These are phyloP conservation scores for Henckelia pumila DNA, from an alignment of 257 asterid species.

Conservation along the genomic window DNA sequence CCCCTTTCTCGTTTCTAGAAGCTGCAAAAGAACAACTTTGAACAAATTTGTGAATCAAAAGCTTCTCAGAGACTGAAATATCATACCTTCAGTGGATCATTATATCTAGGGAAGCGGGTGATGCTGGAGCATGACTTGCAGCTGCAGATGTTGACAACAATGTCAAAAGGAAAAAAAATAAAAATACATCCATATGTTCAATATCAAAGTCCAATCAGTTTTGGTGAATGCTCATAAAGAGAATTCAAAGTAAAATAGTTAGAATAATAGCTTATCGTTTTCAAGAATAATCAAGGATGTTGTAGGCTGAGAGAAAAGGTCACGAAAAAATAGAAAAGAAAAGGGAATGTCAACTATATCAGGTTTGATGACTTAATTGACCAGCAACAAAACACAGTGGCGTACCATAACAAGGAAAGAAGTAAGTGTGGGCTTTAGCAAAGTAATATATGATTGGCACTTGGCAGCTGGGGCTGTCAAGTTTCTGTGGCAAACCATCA, in stretches of 20 bases:
- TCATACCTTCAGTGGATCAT: constrained; percentile 83
- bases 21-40: constrained; percentile 49
- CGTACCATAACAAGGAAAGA: constrained; percentile 7
- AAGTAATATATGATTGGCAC: background rate
- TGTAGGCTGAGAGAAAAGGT: constrained; percentile 14
- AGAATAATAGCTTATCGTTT: constrained; percentile 10
- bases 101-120: constrained; percentile 95
- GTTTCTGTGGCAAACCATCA: constrained; percentile 3
- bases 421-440: background rate
- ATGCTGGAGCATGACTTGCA: constrained; percentile 68
- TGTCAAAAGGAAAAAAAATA: constrained; percentile 14
- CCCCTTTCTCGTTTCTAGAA: constrained; percentile 86
- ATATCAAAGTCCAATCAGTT: constrained; percentile 10
- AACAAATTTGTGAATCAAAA: constrained; percentile 24
- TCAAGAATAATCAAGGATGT: constrained; percentile 7
- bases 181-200: constrained; percentile 16
- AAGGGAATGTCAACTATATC: background rate
- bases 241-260: background rate
- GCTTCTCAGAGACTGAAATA: constrained; percentile 20
- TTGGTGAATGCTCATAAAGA: background rate
- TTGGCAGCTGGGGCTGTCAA: constrained; percentile 19
- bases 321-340: background rate
- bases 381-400: background rate
- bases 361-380: constrained; percentile 4
- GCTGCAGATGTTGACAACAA: constrained; percentile 48